These are phyloP conservation scores for Xylaria castorea DNA, from an alignment of 495 filamentous ascomycete species.

Conservation along the genomic window DNA sequence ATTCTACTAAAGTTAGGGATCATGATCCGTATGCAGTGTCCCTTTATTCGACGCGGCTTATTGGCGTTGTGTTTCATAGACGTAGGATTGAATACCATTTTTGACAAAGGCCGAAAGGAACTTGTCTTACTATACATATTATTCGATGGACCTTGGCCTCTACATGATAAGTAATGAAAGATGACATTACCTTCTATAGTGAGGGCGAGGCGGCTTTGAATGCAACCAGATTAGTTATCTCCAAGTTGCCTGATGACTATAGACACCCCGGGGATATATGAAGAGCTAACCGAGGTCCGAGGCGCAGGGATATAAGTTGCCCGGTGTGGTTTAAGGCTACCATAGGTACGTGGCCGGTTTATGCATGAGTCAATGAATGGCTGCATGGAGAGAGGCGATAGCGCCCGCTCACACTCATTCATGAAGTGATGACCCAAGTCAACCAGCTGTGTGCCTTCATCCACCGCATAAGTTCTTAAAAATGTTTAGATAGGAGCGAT, in stretches of 20 bases:
- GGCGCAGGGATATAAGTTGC: background rate
- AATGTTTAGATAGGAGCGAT: background rate
- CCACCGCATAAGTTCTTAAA: background rate
- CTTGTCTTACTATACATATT: background rate
- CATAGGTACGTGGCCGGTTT: background rate
- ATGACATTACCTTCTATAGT: background rate
- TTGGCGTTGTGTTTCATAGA: background rate
- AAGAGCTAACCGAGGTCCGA: background rate
- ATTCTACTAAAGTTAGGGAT: background rate
- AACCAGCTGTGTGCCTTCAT: background rate
- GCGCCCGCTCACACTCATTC: background rate
- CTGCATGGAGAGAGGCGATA: background rate
- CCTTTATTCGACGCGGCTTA: background rate
- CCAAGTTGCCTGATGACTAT: background rate
- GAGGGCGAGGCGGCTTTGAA: background rate
- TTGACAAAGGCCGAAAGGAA: background rate
- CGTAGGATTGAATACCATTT: background rate
- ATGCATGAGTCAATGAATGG: background rate
- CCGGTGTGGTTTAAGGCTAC: background rate
- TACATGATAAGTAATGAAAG: background rate
- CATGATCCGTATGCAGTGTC: background rate
- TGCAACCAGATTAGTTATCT: background rate
- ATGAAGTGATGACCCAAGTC: background rate
- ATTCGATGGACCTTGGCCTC: background rate
- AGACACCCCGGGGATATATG: background rate